Base-by-base conservation (phyloP, 805 yeast species). In the Monosporozyma aquatica region DNA sequence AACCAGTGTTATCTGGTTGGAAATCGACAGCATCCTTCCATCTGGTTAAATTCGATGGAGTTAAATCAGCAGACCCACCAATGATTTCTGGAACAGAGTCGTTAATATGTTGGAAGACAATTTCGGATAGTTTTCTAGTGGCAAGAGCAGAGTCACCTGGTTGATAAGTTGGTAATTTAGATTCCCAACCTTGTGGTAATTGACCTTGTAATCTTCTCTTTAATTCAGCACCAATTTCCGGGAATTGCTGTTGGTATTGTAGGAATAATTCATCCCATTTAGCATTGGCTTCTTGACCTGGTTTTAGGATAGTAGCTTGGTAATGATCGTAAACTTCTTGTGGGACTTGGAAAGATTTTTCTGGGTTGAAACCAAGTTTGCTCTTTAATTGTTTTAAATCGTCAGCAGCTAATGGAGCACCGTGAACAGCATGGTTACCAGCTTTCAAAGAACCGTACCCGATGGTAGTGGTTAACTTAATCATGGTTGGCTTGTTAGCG, bases 1-100 rank as follows among this genome's bases (percentile, higher is more conserved):
- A 69, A 30, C 78, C 78, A 45, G 86, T 69, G 45, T 77, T 59
- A 44, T 86, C 84, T 43, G 92, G 86, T 77, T 92, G 96, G 89
- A 89, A 90, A 67, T 90, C 95, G 51, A 76, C 76, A 46, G 94
- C 86, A 48, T 71, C 79, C 57, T 75, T 64, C 75, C 92, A 78
- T 75, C 94, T 80, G 60, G 97, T 90, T 72, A 87, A 76, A 77
- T 89, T 92, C 43, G 97, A 90, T 53, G 95, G 94, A 44, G 97
- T 92, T 70, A 90, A 78, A 70, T 90, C 98, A 45, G 98, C 98
- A 53, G 97, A 89, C 58, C 97, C 97, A 71, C 97, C 97, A 59
- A 90, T 69, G 50, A 90, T 71, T 74, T 87, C 97, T 43, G 97
- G 97, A 41, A 92, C 52, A 36, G 54, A 74, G 22, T 72, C 74